These are phyloP conservation scores for Trypanosoma brucei DNA, from an alignment of 208 protist species.

Conservation along the genomic window DNA sequence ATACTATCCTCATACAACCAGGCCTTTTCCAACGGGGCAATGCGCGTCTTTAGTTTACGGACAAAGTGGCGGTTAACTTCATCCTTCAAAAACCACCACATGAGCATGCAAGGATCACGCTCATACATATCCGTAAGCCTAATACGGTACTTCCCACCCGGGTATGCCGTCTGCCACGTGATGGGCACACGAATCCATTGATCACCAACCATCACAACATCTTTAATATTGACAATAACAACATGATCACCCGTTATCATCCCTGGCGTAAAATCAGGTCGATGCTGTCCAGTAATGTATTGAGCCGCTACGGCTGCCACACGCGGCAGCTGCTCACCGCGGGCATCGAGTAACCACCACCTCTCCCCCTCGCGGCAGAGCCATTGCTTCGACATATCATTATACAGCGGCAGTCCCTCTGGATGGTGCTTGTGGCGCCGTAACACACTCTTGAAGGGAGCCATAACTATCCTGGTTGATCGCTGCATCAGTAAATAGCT, in stretches of 20 bases:
- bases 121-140: slow-evolving; percentile 90
- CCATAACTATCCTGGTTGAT: slow-evolving; percentile 20
- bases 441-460: slow-evolving; percentile 89
- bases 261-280: slow-evolving; percentile 85
- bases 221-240: slow-evolving; percentile 88
- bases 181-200: slow-evolving; percentile 87
- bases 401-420: slow-evolving; percentile 84
- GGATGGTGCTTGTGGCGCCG: slow-evolving; percentile 87
- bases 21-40: slow-evolving; percentile 87
- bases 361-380: slow-evolving; percentile 84
- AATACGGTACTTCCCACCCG: slow-evolving; percentile 87
- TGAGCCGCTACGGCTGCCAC: slow-evolving; percentile 76
- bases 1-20: slow-evolving; percentile 88
- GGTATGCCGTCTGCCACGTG: slow-evolving; percentile 90
- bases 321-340: slow-evolving; percentile 81
- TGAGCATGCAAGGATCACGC: slow-evolving; percentile 90
- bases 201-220: slow-evolving; percentile 88
- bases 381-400: slow-evolving; percentile 90
- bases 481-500: slow-evolving; percentile 42
- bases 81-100: slow-evolving; percentile 90
- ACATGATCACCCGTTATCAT: slow-evolving; percentile 90
- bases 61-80: slow-evolving; percentile 90
- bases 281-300: slow-evolving; percentile 89
- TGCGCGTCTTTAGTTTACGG: slow-evolving; percentile 86
- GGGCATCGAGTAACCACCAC: slow-evolving; percentile 89